Base-by-base conservation (phyloP, 2,329 filamentous ascomycete species). In the Colletotrichum sp. region DNA sequence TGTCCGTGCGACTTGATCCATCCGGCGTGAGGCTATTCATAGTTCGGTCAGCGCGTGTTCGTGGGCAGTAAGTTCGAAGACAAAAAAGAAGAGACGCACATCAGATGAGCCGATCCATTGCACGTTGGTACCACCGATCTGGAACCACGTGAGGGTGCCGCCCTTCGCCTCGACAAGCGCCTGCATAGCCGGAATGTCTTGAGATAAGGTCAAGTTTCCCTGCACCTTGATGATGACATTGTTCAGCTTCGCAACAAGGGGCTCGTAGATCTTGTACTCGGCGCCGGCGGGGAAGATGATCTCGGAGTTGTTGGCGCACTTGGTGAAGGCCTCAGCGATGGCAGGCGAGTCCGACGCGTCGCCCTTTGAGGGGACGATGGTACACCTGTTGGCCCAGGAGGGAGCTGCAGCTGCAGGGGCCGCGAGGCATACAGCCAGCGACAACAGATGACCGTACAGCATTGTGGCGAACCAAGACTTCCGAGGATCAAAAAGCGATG, bases 1-100 rank as follows among this genome's bases (percentile, higher is more conserved):
- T 88, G 86, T 28, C 86, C 86, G 67, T 87, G 85, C 4, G 84
- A 86, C 71, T 87, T 83, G 76, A 88, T 87, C 85, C 86, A 88
- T 69, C 86, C 85, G n/a, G 72, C 70, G 3, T 74, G 68, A 71
- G 73, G 76, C 78, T 79, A 34, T 59, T n/a, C 18, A n/a, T 18
- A n/a, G 5, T 26, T n/a, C 6, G 28, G 34, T 69, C 63, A 65
- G 55, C 68, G 66, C 16, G 8, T 13, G 16, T 64, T 13, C 34
- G 12, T 26, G 44, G 44, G 44, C 44, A 52, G 44, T 22, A 39
- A 64, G 24, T 26, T 64, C 2, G n/a, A 8, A 34, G n/a, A 6
- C 34, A 18, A 24, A 13, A 4, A 12, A 13, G 10, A 13, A 30
- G 24, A 30, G 80, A 39, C 81, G 81, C 52, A 85, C 79, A 72